Conservation (phyloP, 2,329 filamentous ascomycete genomes). For the Fusarium burgessii region DNA sequence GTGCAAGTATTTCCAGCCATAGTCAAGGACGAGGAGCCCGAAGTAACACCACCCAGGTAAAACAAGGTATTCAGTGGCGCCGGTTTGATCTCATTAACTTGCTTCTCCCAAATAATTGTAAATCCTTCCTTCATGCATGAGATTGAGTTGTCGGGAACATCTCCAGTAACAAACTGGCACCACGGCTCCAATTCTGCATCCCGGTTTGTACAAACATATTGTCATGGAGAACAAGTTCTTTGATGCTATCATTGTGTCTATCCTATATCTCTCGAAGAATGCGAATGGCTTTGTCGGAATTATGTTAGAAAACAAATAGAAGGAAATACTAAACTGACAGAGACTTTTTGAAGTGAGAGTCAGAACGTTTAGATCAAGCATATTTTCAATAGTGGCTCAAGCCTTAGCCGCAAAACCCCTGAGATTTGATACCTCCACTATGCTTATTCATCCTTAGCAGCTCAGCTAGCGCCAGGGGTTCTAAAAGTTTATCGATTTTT, state of each 20-base stretch:
- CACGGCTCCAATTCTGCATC: background rate
- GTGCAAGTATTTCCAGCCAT: background rate
- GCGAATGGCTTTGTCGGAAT: background rate
- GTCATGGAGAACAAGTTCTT: background rate
- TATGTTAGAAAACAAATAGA: background rate
- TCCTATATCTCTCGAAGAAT: background rate
- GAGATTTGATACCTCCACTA: background rate
- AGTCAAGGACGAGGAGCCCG: background rate
- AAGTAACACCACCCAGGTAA: background rate
- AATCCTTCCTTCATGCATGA: background rate
- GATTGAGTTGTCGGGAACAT: background rate
- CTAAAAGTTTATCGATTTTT: background rate
- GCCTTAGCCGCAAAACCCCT: background rate
- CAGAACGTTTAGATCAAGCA: background rate
- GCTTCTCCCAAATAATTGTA: background rate
- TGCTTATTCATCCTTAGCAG: background rate
- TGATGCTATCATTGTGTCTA: background rate
- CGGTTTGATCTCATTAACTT: background rate
- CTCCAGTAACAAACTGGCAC: background rate
- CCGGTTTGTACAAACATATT: background rate
- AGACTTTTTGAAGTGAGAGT: fast-evolving
- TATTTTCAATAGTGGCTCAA: background rate
- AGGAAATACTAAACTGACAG: background rate
- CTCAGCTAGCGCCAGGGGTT: background rate
- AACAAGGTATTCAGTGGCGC: background rate